These are phyloP conservation scores for Nannizziopsis arthrosporioides DNA, from an alignment of 2,329 filamentous ascomycete genomes.

Conservation along the genomic window DNA sequence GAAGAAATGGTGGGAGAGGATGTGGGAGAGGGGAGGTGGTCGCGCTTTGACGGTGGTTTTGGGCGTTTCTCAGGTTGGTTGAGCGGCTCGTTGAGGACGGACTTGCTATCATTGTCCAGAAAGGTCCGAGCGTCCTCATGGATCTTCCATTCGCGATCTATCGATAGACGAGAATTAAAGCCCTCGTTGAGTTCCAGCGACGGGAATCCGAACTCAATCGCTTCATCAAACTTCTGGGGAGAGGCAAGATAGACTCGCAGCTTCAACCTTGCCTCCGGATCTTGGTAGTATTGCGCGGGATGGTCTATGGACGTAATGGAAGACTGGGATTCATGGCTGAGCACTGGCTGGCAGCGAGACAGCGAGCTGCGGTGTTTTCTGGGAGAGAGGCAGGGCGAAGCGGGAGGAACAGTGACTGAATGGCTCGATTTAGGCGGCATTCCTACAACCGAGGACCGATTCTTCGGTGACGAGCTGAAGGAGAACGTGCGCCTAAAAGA, in stretches of 20 bases:
- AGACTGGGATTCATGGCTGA: constrained; percentile 42
- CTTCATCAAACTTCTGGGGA: constrained; percentile 90
- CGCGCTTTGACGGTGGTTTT: constrained; percentile 4
- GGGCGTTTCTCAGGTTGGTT: constrained; percentile 12
- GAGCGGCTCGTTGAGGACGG: constrained; percentile 31
- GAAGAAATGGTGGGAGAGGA: background rate
- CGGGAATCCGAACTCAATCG: constrained; percentile 85
- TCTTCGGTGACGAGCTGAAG: constrained; percentile 54
- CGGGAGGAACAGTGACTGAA: constrained; percentile 20
- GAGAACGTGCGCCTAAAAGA: constrained; percentile 62
- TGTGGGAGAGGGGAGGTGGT: constrained; percentile 14
- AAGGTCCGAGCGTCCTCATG: constrained; percentile 41
- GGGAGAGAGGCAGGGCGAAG: constrained; percentile 21
- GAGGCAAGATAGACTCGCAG: constrained; percentile 76
- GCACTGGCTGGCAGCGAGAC: constrained; percentile 32
- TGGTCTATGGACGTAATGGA: constrained; percentile 52
- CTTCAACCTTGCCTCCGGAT: constrained; percentile 77
- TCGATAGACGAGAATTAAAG: constrained; percentile 14
- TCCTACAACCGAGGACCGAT: constrained; percentile 34
- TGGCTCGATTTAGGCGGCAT: constrained; percentile 27
- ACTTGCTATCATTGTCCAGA: constrained; percentile 39
- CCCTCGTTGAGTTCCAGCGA: constrained; percentile 30
- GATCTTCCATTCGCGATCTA: constrained; percentile 29
- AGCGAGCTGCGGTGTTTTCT: constrained; percentile 27
- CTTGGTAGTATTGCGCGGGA: constrained; percentile 71